phyloP scores from a whole-genome alignment of 768 basidiomycete genomes.

The Trametes coccinea region DNA sequence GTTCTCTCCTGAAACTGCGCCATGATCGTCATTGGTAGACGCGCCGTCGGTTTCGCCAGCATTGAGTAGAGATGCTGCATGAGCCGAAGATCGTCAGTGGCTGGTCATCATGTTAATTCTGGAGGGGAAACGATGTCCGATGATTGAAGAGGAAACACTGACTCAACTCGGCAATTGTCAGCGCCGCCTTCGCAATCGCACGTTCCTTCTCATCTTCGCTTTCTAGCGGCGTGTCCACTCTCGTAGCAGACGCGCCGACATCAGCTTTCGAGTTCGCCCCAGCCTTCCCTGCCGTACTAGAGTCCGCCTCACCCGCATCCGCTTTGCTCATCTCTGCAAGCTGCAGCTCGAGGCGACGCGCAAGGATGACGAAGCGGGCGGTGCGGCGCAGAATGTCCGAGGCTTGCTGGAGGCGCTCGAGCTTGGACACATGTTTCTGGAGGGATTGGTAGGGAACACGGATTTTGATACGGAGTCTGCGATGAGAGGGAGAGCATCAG shows the following conservation, averaged over 20 bases:
- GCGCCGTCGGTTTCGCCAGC: slow-evolving; percentile 6
- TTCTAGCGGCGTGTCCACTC: slow-evolving; percentile 34
- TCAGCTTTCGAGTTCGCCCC: slow-evolving; percentile 15
- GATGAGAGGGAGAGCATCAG: slow-evolving; percentile 15
- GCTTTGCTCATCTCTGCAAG: slow-evolving; percentile 66
- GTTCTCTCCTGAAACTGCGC: not conserved
- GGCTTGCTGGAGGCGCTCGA: slow-evolving; percentile 80
- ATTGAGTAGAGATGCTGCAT: slow-evolving; percentile 18
- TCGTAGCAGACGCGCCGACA: slow-evolving; percentile 3
- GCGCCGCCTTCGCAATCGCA: slow-evolving; percentile 88
- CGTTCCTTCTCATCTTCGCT: slow-evolving; percentile 82
- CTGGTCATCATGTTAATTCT: too few relatives aligned
- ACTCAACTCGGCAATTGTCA: slow-evolving; percentile 92
- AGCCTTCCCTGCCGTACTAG: not conserved
- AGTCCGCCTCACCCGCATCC: slow-evolving; percentile 15
- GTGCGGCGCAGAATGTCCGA: slow-evolving; percentile 83
- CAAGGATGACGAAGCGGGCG: slow-evolving; percentile 81
- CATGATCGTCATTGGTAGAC: not conserved
- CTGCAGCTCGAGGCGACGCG: slow-evolving; percentile 80
- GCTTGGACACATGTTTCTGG: slow-evolving; percentile 64
- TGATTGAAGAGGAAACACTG: slow-evolving; percentile 30
- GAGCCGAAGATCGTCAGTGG: not conserved
- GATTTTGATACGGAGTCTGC: slow-evolving; percentile 82
- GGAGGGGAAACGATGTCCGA: too few relatives aligned
- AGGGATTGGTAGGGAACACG: slow-evolving; percentile 80